Evolutionary conservation across 768 basidiomycete genomes (phyloP).

Genomic region (Rhodosporidiobolus odoratus): DNA sequence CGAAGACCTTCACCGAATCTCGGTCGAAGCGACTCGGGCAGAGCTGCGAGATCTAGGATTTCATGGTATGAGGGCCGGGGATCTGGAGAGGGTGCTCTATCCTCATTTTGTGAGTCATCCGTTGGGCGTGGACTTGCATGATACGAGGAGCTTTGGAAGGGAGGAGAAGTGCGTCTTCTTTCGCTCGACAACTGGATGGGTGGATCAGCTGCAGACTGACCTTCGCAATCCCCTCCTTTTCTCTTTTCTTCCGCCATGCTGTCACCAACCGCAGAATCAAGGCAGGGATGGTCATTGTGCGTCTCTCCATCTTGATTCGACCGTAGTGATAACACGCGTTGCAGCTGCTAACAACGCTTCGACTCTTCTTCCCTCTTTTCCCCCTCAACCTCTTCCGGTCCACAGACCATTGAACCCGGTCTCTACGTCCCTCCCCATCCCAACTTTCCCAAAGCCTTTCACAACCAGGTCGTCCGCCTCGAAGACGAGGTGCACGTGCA

Average conservation of each 20-base stretch:
- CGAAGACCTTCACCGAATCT: conserved; percentile 69
- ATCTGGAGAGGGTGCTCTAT: conserved; percentile 66
- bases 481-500: conserved; percentile 67
- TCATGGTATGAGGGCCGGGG: conserved; percentile 46
- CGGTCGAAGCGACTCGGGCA: conserved; percentile 59
- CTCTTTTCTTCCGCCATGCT: conserved; percentile 1
- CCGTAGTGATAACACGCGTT: neutral
- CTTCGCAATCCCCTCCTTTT: neutral
- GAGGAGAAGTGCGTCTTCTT: conserved; percentile 44
- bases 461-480: conserved; percentile 85
- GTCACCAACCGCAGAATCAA: conserved; percentile 52
- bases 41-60: conserved; percentile 72
- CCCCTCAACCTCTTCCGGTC: neutral
- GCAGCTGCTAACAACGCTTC: neutral
- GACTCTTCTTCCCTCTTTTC: conserved; percentile 22
- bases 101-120: conserved; percentile 91
- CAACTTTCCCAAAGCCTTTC: conserved; percentile 78
- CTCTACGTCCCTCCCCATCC: conserved; percentile 79
- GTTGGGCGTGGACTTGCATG: conserved; percentile 90
- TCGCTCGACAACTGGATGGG: neutral
- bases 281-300: conserved; percentile 67
- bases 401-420: conserved; percentile 50
- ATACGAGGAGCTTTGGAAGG: conserved; percentile 54
- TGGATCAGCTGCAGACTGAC: too few species aligned
- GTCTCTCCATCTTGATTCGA: neutral